These are phyloP conservation scores for Vicia sativa DNA, from an alignment of 306 rosid genomes.

Conservation along the genomic window DNA sequence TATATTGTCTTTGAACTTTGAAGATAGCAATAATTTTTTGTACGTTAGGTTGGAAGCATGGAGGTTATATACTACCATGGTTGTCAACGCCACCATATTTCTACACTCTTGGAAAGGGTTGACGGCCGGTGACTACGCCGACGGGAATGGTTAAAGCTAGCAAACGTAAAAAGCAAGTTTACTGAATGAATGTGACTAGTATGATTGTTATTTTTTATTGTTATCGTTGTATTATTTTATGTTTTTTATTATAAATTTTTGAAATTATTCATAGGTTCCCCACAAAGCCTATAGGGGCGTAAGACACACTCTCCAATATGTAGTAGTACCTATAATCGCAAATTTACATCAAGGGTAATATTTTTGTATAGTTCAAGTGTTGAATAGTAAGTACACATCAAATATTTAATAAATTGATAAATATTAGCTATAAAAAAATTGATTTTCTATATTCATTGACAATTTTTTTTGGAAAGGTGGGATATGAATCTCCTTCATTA, in stretches of 20 bases:
- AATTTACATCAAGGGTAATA: too few relatives aligned
- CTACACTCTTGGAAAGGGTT: constrained; percentile 53
- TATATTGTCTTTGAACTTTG: constrained; percentile 2
- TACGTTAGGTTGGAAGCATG: constrained; percentile 42
- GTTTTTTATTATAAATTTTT: background rate
- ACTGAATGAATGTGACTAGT: constrained; percentile 50
- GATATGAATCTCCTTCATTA: too few relatives aligned
- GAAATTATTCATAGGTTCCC: constrained; percentile 34
- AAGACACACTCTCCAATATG: constrained; percentile 45
- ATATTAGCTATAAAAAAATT: too few relatives aligned
- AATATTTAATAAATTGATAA: too few relatives aligned
- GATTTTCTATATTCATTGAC: too few relatives aligned
- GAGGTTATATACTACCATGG: constrained; percentile 46
- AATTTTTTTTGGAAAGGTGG: too few relatives aligned
- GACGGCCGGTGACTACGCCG: constrained; percentile 99
- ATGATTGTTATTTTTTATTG: constrained; percentile 29
- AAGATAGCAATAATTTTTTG: constrained; percentile 33
- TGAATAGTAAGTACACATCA: too few relatives aligned
- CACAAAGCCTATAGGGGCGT: constrained; percentile 51
- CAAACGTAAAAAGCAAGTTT: constrained; percentile 70
- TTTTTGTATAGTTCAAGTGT: too few relatives aligned
- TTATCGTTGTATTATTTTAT: constrained; percentile 29
- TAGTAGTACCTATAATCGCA: too few relatives aligned
- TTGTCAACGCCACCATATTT: constrained; percentile 56
- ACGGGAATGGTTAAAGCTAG: constrained; percentile 80